These are phyloP conservation scores for Alternaria sp. DNA, from an alignment of 2,329 filamentous ascomycete species.

Conservation along the genomic window DNA sequence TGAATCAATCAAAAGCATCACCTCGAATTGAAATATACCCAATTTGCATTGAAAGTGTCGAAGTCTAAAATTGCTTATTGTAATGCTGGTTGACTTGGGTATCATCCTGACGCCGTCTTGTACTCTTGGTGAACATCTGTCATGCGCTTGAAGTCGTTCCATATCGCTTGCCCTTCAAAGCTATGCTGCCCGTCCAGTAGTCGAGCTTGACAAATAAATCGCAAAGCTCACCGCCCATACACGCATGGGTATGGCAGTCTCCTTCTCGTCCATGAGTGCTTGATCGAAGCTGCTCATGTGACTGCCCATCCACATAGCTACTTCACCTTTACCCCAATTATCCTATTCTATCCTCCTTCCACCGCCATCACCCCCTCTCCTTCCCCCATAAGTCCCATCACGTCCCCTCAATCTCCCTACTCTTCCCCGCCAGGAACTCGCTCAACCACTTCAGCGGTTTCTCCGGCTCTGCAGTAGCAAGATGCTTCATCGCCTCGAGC, in stretches of 20 bases:
- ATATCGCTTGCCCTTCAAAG: background rate
- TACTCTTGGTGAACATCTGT: conserved; percentile 18
- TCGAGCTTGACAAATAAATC: background rate
- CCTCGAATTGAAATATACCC: conserved; percentile 33
- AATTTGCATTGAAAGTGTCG: conserved; percentile 18
- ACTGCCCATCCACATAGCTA: background rate
- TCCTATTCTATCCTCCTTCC: too few species aligned
- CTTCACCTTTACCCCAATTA: background rate
- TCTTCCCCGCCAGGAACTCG: conserved; percentile 56
- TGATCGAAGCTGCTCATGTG: background rate
- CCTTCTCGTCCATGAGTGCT: background rate
- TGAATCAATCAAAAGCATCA: conserved; percentile 46
- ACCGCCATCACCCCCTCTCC: background rate
- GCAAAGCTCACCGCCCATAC: background rate
- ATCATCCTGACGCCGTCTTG: conserved; percentile 20
- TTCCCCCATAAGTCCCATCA: background rate
- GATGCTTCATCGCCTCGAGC: conserved; percentile 60
- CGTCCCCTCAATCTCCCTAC: conserved; percentile 55
- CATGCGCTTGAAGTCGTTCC: background rate
- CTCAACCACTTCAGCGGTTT: conserved; percentile 58
- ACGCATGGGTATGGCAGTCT: background rate
- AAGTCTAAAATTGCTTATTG: conserved; percentile 1
- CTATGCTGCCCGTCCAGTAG: background rate
- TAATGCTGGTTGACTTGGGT: conserved; percentile 22
- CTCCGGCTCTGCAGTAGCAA: conserved; percentile 58